phyloP scores from a whole-genome alignment of 345 rosid genomes.

The Ailanthus altissimus region DNA sequence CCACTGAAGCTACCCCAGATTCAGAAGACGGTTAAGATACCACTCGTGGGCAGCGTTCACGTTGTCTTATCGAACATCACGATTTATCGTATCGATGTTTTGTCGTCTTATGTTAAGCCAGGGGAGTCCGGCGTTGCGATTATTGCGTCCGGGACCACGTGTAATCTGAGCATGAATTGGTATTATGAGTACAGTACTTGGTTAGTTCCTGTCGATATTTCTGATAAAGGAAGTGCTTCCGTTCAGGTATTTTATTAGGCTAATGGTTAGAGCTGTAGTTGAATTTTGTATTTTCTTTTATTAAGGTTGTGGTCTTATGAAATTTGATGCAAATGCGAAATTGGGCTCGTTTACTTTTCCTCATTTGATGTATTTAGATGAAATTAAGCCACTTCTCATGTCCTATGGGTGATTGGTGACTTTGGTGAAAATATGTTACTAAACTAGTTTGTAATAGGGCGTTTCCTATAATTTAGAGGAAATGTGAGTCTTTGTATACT shows the following conservation, averaged over 20 bases:
- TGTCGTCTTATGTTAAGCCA: constrained; percentile 65
- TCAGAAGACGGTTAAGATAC: constrained; percentile 52
- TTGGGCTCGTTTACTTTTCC: neutral
- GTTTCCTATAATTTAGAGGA: neutral
- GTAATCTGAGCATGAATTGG: constrained; percentile 91
- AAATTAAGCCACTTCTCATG: constrained; percentile 3
- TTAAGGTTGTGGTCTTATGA: neutral
- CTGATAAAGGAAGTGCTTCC: constrained; percentile 76
- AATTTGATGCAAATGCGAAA: neutral
- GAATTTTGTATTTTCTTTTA: neutral
- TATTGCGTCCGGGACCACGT: constrained; percentile 77
- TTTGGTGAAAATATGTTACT: neutral
- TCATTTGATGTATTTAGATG: neutral
- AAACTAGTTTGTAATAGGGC: neutral
- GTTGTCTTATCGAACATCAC: constrained; percentile 67
- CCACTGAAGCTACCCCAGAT: constrained; percentile 72
- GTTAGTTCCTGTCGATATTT: constrained; percentile 63
- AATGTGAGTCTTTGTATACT: neutral
- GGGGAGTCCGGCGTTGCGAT: constrained; percentile 81
- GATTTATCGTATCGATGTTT: constrained; percentile 64
- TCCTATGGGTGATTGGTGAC: neutral
- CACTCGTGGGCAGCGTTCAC: constrained; percentile 69
- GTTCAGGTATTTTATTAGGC: constrained; percentile 59
- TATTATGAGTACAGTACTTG: constrained; percentile 68
- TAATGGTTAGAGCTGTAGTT: neutral